Conservation (phyloP, 208 protist genomes). For the Strigomonas culicis region DNA sequence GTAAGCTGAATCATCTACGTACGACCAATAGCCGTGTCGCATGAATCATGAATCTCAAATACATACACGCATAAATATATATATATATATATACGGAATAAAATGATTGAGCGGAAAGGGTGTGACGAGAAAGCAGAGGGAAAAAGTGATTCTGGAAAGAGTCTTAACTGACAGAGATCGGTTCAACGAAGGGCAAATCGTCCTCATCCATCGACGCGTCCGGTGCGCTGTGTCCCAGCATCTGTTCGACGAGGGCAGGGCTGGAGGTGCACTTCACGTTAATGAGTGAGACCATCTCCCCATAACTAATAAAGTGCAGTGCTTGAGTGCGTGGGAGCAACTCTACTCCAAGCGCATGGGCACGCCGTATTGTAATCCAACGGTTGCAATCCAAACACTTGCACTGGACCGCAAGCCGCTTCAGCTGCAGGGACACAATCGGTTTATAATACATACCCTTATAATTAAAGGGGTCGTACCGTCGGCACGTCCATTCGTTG, state of each 20-base stretch:
- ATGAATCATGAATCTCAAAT: neutral
- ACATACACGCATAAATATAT: neutral
- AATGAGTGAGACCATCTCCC: conserved; percentile 19
- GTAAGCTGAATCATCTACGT: neutral
- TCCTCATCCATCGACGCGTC: no score
- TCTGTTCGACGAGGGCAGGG: no score
- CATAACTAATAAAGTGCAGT: conserved; percentile 16
- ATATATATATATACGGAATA: neutral
- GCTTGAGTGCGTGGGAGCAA: conserved; percentile 15
- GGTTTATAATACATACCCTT: conserved; percentile 38
- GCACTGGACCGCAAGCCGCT: conserved; percentile 44
- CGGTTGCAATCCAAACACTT: conserved; percentile 36
- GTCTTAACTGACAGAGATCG: neutral
- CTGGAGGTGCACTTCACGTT: no score
- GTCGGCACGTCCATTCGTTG: conserved; percentile 29
- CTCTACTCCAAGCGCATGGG: conserved; percentile 2
- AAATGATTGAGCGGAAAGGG: neutral
- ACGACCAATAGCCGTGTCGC: neutral
- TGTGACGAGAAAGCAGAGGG: neutral
- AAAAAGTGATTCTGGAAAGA: no score
- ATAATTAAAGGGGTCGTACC: conserved; percentile 66
- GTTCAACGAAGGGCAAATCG: neutral
- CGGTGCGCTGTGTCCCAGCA: no score
- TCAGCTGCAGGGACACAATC: conserved; percentile 41
- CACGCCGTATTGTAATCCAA: conserved; percentile 47